These are phyloP conservation scores for Nakazawaea ishiwadae DNA, from an alignment of 805 yeast genomes.

Conservation along the genomic window DNA sequence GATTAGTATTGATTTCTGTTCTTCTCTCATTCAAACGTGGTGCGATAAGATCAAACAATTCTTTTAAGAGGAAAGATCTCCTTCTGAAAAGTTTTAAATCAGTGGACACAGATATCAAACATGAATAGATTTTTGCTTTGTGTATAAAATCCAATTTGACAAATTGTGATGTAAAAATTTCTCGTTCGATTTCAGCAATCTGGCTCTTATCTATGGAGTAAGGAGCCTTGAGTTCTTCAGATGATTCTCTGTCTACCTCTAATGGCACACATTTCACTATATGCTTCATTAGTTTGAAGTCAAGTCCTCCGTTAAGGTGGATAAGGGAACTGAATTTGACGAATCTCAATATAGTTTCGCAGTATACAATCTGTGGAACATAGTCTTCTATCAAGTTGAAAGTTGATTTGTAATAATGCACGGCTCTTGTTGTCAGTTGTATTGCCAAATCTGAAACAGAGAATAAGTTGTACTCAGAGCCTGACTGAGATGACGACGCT, in stretches of 20 bases:
- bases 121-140: constrained; percentile 59
- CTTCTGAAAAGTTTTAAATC: constrained; percentile 62
- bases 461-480: constrained; percentile 13
- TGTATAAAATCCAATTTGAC: constrained; percentile 40
- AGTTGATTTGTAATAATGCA: constrained; percentile 46
- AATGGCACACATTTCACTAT: constrained; percentile 36
- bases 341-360: constrained; percentile 65
- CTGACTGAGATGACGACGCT: constrained; percentile 7
- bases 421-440: constrained; percentile 31
- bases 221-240: constrained; percentile 7
- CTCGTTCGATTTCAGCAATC: constrained; percentile 45
- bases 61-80: constrained; percentile 61
- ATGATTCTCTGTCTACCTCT: background rate
- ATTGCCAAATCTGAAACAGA: constrained; percentile 31
- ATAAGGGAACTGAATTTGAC: constrained; percentile 55
- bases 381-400: constrained; percentile 60
- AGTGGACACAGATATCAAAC: constrained; percentile 61
- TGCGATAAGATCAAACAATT: constrained; percentile 49
- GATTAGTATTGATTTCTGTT: constrained; percentile 8
- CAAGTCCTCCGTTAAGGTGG: constrained; percentile 44
- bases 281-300: constrained; percentile 33
- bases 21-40: constrained; percentile 30
- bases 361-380: constrained; percentile 77
- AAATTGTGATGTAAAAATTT: constrained; percentile 40
- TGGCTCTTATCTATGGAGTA: constrained; percentile 25